Base-by-base conservation (phyloP, 2,329 filamentous ascomycete species). In the Falciphora oryzae region DNA sequence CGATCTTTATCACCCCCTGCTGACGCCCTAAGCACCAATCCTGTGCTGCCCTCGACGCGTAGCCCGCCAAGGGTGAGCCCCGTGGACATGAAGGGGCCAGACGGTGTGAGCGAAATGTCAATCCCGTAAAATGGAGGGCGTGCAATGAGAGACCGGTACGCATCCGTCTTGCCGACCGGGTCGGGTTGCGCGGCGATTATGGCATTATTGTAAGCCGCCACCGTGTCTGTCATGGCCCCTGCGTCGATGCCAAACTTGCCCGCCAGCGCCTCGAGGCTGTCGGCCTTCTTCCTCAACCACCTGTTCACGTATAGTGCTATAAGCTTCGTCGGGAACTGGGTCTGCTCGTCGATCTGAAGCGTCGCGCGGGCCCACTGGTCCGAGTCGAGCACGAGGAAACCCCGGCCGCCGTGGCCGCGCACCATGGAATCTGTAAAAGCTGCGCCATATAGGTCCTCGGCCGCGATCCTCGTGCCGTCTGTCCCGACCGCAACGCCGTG, bases 341-440 rank as follows among this genome's bases (percentile, higher is more conserved):
- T 68, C 61, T 68, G 65, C 59, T 64, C 59, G 1, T 22, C 16
- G 18, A 68, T 62, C 66, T 27, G 56, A 5, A 14, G 1, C 18
- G 44, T n/a, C 5, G 44, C 65, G 27, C 64, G 64, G 18, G 28
- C 57, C 65, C 65, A 66, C 31, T 66, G 65, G 32, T 7, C 27
- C 18, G 66, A 67, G 60, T 67, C 66, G 22, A 66, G 58, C 32
- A 68, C 65, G 31, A 68, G 60, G 56, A 57, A 68, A 27, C 62
- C 66, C 14, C 27, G 27, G 28, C 65, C 64, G 18, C 58, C 35
- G 18, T 60, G 58, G 5, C 38, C 10, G 28, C 59, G 35, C 10
- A 68, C 57, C 66, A 68, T 67, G 44, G 32, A 56, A 5, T 66
- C 63, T 31, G 59, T 63, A 16, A 67, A 44, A 10, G 65, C 38